Evolutionary conservation across 768 basidiomycete genomes (phyloP).

Genomic region (Lactarius sanguifluus): DNA sequence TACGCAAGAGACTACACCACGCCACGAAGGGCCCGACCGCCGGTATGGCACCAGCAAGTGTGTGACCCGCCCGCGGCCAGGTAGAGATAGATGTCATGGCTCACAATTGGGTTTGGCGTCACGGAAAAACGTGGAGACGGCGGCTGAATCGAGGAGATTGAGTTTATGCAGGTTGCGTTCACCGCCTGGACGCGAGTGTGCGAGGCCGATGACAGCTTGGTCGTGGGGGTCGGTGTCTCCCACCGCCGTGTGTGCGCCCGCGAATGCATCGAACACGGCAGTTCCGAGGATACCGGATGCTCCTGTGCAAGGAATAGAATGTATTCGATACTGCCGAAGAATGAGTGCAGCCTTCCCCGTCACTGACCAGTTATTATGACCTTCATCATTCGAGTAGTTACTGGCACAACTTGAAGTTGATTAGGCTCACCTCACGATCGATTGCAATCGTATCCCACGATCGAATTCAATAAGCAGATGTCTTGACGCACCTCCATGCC

Average conservation of each 20-base stretch:
- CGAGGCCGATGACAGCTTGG: constrained; percentile 63
- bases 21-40: not conserved
- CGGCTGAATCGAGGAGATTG: constrained; percentile 62
- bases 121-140: constrained; percentile 54
- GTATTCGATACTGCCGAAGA: not conserved
- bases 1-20: not conserved
- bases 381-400: constrained; percentile 39
- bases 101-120: constrained; percentile 69
- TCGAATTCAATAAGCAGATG: not conserved
- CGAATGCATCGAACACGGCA: constrained; percentile 69
- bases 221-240: not conserved
- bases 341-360: not conserved
- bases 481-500: not conserved
- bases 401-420: not conserved
- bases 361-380: constrained; percentile 54
- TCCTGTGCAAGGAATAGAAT: constrained; percentile 47
- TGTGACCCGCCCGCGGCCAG: not conserved
- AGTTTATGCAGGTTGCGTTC: constrained; percentile 49
- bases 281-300: constrained; percentile 91
- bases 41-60: not conserved
- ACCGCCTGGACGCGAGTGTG: constrained; percentile 60
- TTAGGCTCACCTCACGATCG: not conserved
- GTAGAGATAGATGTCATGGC: constrained; percentile 29
- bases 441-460: constrained; percentile 6
- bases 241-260: constrained; percentile 35